Base-by-base conservation (phyloP, 2,329 filamentous ascomycete genomes). In the Trichoderma oligosporum region DNA sequence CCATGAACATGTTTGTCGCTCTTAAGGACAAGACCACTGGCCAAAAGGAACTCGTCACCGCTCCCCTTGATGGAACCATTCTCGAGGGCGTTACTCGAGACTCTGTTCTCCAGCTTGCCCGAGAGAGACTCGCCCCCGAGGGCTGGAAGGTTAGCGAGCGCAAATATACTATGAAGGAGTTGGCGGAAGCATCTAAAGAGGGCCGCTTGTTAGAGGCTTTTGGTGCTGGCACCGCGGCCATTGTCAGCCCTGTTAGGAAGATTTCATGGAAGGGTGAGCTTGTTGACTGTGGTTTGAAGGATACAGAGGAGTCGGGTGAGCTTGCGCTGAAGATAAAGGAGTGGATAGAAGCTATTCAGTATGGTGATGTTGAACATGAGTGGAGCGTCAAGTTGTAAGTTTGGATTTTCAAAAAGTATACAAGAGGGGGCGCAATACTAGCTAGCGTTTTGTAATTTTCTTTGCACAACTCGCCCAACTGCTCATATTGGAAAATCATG, bases 1-100 rank as follows among this genome's bases (percentile, higher is more conserved):
- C 94, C 58, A 99, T 99, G 94, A 99, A 99, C 76, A 85, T 99
- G 71, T 99, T 97, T 68, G 87, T 88, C 29, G 92, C 88, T 39
- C 76, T 97, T 66, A 85, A 85, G 76, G 85, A 95, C 78, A 89
- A 89, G 80, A 81, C 89, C 72, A 94, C 91, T 11, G 94, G 93
- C 7, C 83, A 92, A 76, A 93, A 92, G 69, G 92, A 97, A 78
- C 83, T 99, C 53, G 73, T 97, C 67, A 99, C 94, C n/a, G 91
- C 93, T 35, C 94, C 94, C 22, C 82, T 99, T 12, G 94, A 99
- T 71, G 94, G 94, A 49, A 99, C 93, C 27, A 99, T 99, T 64
- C 82, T 99, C 44, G 91, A 95, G 74, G 94, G 94, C 66, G 91
- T 99, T 6, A 97, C 92, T 9, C 82, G 94, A 64, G 93, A 99